Evolutionary conservation across 768 basidiomycete genomes (phyloP), one percentile per base, ranked within the genome.

Genomic region (Boletus pseudopeckii): DNA sequence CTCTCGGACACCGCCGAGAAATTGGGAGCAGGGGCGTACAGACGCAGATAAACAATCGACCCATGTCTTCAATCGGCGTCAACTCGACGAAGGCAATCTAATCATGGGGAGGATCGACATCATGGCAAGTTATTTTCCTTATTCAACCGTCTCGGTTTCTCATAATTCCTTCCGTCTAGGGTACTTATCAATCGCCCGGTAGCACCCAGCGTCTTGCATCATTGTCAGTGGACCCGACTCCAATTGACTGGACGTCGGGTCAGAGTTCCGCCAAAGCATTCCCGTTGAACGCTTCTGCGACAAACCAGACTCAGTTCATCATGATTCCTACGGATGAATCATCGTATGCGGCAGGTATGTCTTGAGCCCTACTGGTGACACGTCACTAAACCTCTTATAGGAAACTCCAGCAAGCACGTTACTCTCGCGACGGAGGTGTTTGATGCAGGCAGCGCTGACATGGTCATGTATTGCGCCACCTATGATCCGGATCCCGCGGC

Each of bases 401-500:
- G 55, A 56, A 15, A 17, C 50, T 22, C 52, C 15, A 55, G 61
- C 24, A 62, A 63, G 54, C 60, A 58, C 14, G 82, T 85, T 30
- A 67, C 64, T 3, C 67, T 89, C 20, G 72, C 74, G 55, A 62
- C 77, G 28, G 69, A 74, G 4, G 68, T 84, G 50, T 77, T 76
- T 55, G 68, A 78, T 51, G 67, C 74, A 22, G 54, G 46, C 9
- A 60, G 52, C 11, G 78, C 74, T 0, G 48, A 61, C 22, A 70
- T 73, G 60, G 66, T 72, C 51, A 64, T 71, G 22, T 82, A 75
- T 62, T 90, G 87, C 55, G 82, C 80, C 6, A 88, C 85, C 5
- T 88, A 79, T 63, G 74, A 86, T 57, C 74, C 82, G 4, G 70
- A 74, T 28, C 83, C 84, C 2, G 52, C 71, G 5, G 59, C 67